Evolutionary conservation across 306 rosid species (phyloP), one percentile per base, ranked within the genome.

Genomic region (Quercus wislizeni): DNA sequence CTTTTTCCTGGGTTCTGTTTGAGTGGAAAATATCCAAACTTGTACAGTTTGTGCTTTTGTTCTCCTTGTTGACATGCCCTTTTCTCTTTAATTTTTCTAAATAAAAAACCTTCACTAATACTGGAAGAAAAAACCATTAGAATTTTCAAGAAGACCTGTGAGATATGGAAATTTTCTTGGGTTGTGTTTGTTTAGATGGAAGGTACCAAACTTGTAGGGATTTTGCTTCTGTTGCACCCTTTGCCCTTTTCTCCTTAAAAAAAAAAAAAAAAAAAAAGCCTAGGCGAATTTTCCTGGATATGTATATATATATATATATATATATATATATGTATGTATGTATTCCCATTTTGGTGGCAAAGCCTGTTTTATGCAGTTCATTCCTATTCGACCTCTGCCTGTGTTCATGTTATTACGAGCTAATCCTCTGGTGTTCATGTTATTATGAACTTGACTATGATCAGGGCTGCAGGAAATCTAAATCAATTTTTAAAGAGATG

Each of bases 401-500:
- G 51, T 28, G n/a, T 28, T 75, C 69, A 25, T 82, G 63, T 63
- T 25, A 19, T 73, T n/a, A 19, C 62, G 67, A 33, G 70, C 52
- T 79, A 7, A 73, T 73, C 76, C 67, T 78, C 71, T 81, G 78
- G 83, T 75, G 69, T 73, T 78, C 76, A 61, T 80, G 79, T 74
- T 74, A 70, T 43, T 76, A 77, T 69, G 81, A 72, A 78, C 91
- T 49, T 85, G 84, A 88, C 88, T 59, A 59, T 82, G 74, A 49
- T 85, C 84, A 83, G 91, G 89, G 87, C 79, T 88, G 91, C 91
- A 88, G 91, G 89, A 78, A 49, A 10, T 10, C 54, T 49, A 49
- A 69, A 70, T 80, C 78, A 73, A 71, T 62, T 72, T 80, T 73
- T 83, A 85, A 85, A 83, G 89, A 78, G 91, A 87, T 80, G 89